These are phyloP conservation scores for Cryphonectria naterciae DNA, from an alignment of 2,329 filamentous ascomycete species.

Conservation along the genomic window DNA sequence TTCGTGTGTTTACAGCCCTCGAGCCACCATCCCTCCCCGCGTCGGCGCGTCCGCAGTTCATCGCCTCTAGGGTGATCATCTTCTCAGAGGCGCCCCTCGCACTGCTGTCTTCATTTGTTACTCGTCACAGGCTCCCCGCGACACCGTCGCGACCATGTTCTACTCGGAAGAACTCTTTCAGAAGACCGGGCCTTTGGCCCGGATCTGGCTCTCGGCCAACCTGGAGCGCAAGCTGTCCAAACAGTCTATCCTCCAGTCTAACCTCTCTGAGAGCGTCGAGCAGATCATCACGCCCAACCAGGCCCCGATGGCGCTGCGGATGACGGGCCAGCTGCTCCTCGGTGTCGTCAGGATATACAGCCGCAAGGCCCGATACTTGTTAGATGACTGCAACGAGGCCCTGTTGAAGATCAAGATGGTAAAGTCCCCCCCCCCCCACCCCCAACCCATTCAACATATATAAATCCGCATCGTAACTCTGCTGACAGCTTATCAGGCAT, in stretches of 20 bases:
- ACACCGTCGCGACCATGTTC: conserved; percentile 70
- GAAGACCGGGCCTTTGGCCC: conserved; percentile 95
- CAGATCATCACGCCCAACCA: conserved; percentile 92
- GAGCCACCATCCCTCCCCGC: conserved; percentile 20
- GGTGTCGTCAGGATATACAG: conserved; percentile 98
- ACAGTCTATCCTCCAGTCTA: conserved; percentile 91
- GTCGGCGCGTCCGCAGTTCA: conserved; percentile 23
- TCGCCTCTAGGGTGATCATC: conserved; percentile 6
- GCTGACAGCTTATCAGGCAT: conserved; percentile 67
- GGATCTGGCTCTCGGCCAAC: conserved; percentile 97
- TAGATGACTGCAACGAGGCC: conserved; percentile 97
- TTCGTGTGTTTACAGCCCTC: conserved; percentile 26
- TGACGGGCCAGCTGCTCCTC: conserved; percentile 91
- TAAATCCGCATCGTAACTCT: conserved; percentile 20
- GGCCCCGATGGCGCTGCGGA: conserved; percentile 89
- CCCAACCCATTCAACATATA: neutral
- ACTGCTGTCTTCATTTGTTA: neutral
- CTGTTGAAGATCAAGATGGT: conserved; percentile 99
- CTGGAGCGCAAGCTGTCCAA: conserved; percentile 98
- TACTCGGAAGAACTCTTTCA: conserved; percentile 95
- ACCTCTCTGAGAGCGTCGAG: conserved; percentile 91
- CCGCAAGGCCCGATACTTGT: conserved; percentile 90
- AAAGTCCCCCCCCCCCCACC: conserved; percentile 34
- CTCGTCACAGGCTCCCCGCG: conserved; percentile 9
- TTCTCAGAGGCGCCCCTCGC: neutral